Percentiles rank a stretch among this genome's conserved stretches.
Evolutionary conservation across 1,139 yeast species (phyloP).

Genomic region (Casaregolazyma suthepensis): DNA sequence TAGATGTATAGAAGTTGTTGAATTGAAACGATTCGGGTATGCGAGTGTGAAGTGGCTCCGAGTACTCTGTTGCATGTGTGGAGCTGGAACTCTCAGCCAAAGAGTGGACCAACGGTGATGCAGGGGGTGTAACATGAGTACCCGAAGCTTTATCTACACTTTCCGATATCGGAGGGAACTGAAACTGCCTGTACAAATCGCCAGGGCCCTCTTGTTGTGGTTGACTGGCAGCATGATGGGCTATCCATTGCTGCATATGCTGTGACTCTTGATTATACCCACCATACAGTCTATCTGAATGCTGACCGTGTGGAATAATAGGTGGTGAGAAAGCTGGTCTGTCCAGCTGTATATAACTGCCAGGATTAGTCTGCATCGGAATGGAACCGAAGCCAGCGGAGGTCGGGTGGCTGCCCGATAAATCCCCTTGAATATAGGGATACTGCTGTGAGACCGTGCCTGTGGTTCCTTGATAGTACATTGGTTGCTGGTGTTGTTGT

Average conservation of each 20-base stretch:
- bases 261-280: not conserved
- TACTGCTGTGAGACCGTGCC: not conserved
- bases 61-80: not conserved
- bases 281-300: not conserved
- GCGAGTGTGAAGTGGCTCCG: not conserved
- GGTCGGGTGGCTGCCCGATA: not conserved
- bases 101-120: not conserved
- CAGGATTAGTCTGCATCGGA: not conserved
- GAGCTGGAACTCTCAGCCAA: not conserved
- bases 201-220: not conserved
- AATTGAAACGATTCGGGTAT: not conserved
- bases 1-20: not conserved
- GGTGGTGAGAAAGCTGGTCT: not conserved
- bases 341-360: not conserved
- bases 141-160: not conserved
- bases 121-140: not conserved
- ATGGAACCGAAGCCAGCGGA: not conserved
- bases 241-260: conserved; percentile 5
- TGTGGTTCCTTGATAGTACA: not conserved
- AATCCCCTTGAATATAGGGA: not conserved
- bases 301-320: not conserved
- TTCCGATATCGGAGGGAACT: conserved; percentile 3
- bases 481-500: conserved; percentile 12
- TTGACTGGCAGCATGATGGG: not conserved
- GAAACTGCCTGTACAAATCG: conserved; percentile 1